Evolutionary conservation across 495 filamentous ascomycete species (phyloP), one percentile per base, ranked within the genome.

Genomic region (Neurospora sp.): DNA sequence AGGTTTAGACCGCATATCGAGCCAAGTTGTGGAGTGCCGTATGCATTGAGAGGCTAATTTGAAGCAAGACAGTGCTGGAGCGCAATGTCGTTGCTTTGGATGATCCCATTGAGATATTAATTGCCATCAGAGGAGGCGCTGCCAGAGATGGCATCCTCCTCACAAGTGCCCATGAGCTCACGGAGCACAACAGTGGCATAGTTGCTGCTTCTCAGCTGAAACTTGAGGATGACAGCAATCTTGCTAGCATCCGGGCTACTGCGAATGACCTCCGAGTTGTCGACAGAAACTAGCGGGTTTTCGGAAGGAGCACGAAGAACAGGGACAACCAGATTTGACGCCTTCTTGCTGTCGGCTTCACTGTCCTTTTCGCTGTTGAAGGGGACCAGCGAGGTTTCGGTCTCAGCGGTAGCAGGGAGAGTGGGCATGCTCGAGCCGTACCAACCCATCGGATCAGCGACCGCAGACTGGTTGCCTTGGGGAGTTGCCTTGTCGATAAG

Each of bases 111-210:
- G 23, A 4, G 54, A 66, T 18, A 27, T 66, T 35, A 66, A 27
- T 18, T 66, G 35, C 54, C 54, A 14, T 66, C 7, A 37, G 27
- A 66, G 54, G 23, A 27, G 23, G 23, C 54, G 54, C 16, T 3
- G 23, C 20, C 73, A 66, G 37, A 20, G 12, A 23, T 54, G 3
- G 4, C 48, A 37, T 66, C 20, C 54, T 39, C 54, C 23, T 66
- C 54, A 2, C 8, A 18, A 35, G 75, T 76, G 66, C 81, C 81
- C 81, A 82, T 83, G 54, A 99, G 83, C 85, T 99, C 96, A 54
- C 96, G 86, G 75, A 99, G 84, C 10, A 93, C 96, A 87, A 99
- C 92, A 3, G 96, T 99, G 0, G 96, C 96, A 79, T 98, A 99
- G 79, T 94, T 93, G 80, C 93, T 95, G 2, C 89, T 88, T 31